Evolutionary conservation across 352 stramenopile species (phyloP).

Genomic region (Sclerospora graminicola): DNA sequence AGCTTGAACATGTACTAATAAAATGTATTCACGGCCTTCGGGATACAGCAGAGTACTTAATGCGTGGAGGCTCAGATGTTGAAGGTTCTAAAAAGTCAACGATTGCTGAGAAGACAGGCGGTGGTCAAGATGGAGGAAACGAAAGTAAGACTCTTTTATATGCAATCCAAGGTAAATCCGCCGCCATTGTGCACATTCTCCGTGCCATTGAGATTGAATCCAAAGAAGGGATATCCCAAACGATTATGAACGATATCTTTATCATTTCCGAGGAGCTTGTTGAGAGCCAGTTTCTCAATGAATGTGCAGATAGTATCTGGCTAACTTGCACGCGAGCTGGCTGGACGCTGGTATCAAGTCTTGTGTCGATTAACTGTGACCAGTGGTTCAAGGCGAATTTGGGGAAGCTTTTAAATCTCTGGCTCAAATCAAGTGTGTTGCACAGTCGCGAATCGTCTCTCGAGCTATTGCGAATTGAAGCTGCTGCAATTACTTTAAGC

Average conservation of each 20-base stretch:
- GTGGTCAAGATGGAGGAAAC: slow-evolving; percentile 21
- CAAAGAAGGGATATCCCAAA: slow-evolving; percentile 40
- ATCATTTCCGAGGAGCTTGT: slow-evolving; percentile 59
- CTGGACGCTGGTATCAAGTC: slow-evolving; percentile 65
- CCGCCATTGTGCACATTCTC: slow-evolving; percentile 58
- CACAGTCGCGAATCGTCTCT: slow-evolving; percentile 75
- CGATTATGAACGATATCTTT: slow-evolving; percentile 51
- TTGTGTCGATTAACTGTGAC: slow-evolving; percentile 54
- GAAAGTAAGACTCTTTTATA: slow-evolving; percentile 66
- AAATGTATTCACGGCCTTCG: slow-evolving; percentile 32
- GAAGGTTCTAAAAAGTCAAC: slow-evolving; percentile 13
- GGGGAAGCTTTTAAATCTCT: slow-evolving; percentile 54
- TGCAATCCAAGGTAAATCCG: slow-evolving; percentile 58
- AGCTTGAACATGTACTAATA: slow-evolving; percentile 35
- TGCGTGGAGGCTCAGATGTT: slow-evolving; percentile 22
- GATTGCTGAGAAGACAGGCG: slow-evolving; percentile 7
- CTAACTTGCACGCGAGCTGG: slow-evolving; percentile 78
- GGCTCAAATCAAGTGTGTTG: slow-evolving; percentile 64
- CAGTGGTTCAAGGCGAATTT: slow-evolving; percentile 47
- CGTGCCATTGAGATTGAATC: slow-evolving; percentile 33
- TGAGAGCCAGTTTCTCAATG: slow-evolving; percentile 68
- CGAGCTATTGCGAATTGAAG: slow-evolving; percentile 77
- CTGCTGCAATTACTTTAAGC: slow-evolving; percentile 52
- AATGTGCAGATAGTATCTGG: slow-evolving; percentile 75
- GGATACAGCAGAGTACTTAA: slow-evolving; percentile 27